Conservation (phyloP, 805 yeast species). For the Wickerhamiella qilinensis region DNA sequence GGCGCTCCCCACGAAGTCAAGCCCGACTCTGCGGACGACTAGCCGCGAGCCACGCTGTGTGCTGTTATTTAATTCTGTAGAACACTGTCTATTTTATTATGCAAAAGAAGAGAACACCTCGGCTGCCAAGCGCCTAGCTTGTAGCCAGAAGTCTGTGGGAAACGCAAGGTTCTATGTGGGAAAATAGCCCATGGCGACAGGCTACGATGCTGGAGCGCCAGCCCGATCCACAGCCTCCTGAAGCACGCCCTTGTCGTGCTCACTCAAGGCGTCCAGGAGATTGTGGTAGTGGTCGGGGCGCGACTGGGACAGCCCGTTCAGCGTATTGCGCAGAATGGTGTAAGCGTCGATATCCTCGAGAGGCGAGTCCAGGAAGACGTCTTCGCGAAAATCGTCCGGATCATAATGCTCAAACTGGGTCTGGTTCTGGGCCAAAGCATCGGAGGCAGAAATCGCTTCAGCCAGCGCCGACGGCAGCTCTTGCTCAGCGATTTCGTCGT, state of each 20-base stretch:
- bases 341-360: conserved; percentile 65
- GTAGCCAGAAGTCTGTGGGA: no score
- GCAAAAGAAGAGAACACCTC: no score
- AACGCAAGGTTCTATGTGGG: no score
- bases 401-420: conserved; percentile 13
- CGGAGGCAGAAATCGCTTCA: background rate
- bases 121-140: no score
- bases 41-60: background rate
- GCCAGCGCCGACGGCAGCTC: background rate
- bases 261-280: conserved; percentile 27
- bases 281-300: conserved; percentile 34
- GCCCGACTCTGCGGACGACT: background rate
- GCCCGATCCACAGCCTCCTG: conserved; percentile 20
- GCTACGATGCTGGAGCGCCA: background rate
- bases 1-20: conserved; percentile 8
- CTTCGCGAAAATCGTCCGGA: conserved; percentile 16
- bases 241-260: conserved; percentile 24
- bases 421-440: no score
- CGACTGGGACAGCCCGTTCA: conserved; percentile 32
- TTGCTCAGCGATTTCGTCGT: background rate
- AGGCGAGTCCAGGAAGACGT: conserved; percentile 30
- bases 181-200: no score
- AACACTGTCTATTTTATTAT: no score
- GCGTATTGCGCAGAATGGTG: conserved; percentile 41
- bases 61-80: background rate